These are phyloP conservation scores for Neurospora terricola DNA, from an alignment of 495 filamentous ascomycete species.

Conservation along the genomic window DNA sequence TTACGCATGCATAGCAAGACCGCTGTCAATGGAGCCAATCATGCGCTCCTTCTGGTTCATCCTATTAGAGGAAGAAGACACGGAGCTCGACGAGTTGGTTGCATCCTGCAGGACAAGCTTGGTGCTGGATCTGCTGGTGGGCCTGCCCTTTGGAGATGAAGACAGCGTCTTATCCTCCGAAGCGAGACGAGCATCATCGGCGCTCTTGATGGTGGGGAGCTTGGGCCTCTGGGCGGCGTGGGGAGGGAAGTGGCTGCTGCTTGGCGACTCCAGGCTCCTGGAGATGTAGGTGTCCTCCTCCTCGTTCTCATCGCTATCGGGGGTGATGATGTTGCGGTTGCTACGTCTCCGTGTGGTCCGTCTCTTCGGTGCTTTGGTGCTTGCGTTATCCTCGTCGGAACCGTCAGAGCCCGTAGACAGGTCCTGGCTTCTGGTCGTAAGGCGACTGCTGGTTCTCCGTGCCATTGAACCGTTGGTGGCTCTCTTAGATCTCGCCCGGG, in stretches of 20 bases:
- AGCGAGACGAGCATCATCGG: slow-evolving; percentile 1
- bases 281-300: slow-evolving; percentile 15
- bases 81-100: neutral
- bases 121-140: neutral
- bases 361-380: neutral
- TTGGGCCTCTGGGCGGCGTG: slow-evolving; percentile 24
- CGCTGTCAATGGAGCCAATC: slow-evolving; percentile 6
- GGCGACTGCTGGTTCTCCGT: slow-evolving; percentile 20
- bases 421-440: slow-evolving; percentile 22
- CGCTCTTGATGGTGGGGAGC: slow-evolving; percentile 27
- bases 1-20: slow-evolving; percentile 6
- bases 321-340: slow-evolving; percentile 10
- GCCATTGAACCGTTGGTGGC: slow-evolving; percentile 16
- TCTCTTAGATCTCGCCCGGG: slow-evolving; percentile 15
- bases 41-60: neutral
- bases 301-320: slow-evolving; percentile 18
- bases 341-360: slow-evolving; percentile 14
- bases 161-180: slow-evolving; percentile 3
- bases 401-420: slow-evolving; percentile 28
- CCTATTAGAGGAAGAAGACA: neutral
- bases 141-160: neutral
- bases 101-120: neutral
- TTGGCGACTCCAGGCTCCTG: slow-evolving; percentile 10
- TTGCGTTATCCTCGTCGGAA: slow-evolving; percentile 13
- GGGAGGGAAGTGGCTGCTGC: slow-evolving; percentile 5